Evolutionary conservation across 768 basidiomycete species (phyloP).

Genomic region (Kondoa malvinella): DNA sequence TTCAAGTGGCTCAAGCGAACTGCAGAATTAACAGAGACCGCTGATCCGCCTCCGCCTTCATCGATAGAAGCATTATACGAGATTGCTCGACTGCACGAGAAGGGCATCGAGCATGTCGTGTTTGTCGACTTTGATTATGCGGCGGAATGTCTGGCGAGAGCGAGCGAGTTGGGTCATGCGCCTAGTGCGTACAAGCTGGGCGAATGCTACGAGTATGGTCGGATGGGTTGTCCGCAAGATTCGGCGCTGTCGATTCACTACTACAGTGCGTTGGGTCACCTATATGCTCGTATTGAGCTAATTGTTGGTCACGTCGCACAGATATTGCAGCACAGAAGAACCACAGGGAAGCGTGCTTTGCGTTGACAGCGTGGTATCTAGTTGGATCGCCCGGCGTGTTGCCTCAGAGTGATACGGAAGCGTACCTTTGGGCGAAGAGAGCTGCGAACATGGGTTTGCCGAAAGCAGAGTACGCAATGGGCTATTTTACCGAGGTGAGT

Average conservation of each 20-base stretch:
- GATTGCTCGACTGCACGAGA: conserved; percentile 79
- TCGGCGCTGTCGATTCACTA: conserved; percentile 95
- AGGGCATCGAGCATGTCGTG: conserved; percentile 94
- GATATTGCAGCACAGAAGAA: conserved; percentile 96
- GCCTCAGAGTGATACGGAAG: conserved; percentile 95
- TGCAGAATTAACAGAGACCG: conserved; percentile 47
- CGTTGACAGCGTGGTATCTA: conserved; percentile 96
- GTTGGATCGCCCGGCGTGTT: conserved; percentile 94
- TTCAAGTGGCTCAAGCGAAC: conserved; percentile 98
- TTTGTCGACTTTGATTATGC: conserved; percentile 85
- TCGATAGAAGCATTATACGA: conserved; percentile 94
- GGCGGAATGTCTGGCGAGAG: conserved; percentile 81
- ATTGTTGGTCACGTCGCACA: conserved; percentile 34
- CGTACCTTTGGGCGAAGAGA: conserved; percentile 90
- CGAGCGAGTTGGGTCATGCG: conserved; percentile 86
- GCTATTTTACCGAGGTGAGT: conserved; percentile 74
- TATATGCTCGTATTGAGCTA: neutral
- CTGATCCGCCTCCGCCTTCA: conserved; percentile 41
- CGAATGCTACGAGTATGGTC: conserved; percentile 98
- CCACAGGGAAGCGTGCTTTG: conserved; percentile 93
- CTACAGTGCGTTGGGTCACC: conserved; percentile 37
- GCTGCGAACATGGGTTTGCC: conserved; percentile 79
- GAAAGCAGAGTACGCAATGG: conserved; percentile 95
- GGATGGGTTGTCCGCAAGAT: conserved; percentile 95
- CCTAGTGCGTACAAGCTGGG: conserved; percentile 88